Conservation (phyloP, 805 yeast species). For the Yarrowia deformans region DNA sequence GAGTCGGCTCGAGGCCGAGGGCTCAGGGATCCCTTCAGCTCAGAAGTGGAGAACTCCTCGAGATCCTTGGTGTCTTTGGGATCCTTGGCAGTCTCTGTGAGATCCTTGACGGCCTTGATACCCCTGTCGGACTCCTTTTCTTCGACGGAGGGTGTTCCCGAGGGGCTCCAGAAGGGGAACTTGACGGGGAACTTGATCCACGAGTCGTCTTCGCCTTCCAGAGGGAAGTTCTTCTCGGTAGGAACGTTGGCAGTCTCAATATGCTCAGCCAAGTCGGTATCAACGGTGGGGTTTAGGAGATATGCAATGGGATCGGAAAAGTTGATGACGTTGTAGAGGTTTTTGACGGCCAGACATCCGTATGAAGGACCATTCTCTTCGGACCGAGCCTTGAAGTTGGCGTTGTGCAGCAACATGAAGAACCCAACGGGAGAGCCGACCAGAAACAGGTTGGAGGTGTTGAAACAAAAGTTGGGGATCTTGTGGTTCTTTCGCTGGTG, state of each 20-base stretch:
- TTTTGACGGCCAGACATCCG: constrained; percentile 67
- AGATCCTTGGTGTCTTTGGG: constrained; percentile 1
- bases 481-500: constrained; percentile 10
- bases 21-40: not conserved
- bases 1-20: constrained; percentile 23
- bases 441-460: constrained; percentile 76
- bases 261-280: constrained; percentile 49
- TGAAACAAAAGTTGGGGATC: constrained; percentile 63
- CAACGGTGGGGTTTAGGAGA: constrained; percentile 82
- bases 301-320: constrained; percentile 93
- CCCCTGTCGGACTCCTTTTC: constrained; percentile 5
- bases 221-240: constrained; percentile 43
- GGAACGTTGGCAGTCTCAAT: constrained; percentile 48
- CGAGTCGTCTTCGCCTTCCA: constrained; percentile 32
- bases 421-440: constrained; percentile 90
- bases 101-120: constrained; percentile 12
- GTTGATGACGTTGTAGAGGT: constrained; percentile 82
- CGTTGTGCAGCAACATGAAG: constrained; percentile 54
- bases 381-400: constrained; percentile 47
- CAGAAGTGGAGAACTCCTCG: not conserved
- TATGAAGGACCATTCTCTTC: constrained; percentile 43
- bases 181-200: constrained; percentile 36
- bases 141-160: constrained; percentile 15
- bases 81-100: not conserved
- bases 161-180: constrained; percentile 38